phyloP scores from a whole-genome alignment of 176 grass and related monocot species.

The Microstegium vimineum region DNA sequence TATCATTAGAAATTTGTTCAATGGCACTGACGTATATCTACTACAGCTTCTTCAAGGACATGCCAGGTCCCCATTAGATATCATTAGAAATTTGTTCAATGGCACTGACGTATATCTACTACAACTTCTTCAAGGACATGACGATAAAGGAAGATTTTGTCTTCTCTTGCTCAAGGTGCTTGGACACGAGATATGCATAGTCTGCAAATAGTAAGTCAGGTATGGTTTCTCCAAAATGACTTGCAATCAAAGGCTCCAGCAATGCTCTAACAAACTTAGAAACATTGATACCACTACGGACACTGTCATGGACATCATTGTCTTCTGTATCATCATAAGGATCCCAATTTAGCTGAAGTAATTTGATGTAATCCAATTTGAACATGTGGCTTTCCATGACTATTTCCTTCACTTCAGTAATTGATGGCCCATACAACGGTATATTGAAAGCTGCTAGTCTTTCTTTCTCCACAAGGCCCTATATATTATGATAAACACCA shows the following conservation, averaged over 20 bases:
- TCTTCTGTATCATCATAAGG: conserved; percentile 16
- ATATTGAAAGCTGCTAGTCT: conserved; percentile 31
- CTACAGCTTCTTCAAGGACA: conserved; percentile 30
- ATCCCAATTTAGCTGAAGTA: conserved; percentile 34
- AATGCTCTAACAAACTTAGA: not conserved
- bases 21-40: too few relatives aligned
- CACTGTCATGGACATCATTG: not conserved
- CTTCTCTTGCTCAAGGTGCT: conserved; percentile 41
- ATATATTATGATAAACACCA: too few relatives aligned
- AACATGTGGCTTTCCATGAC: conserved; percentile 11
- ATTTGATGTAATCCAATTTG: not conserved
- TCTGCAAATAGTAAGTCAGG: conserved; percentile 34
- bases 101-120: not conserved
- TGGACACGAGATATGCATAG: conserved; percentile 3
- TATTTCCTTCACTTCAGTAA: conserved; percentile 21
- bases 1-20: too few relatives aligned
- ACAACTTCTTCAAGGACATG: conserved; percentile 28
- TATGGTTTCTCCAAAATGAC: conserved; percentile 29
- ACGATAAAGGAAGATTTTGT: conserved; percentile 12
- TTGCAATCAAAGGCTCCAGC: conserved; percentile 16
- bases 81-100: too few relatives aligned
- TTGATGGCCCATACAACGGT: conserved; percentile 35
- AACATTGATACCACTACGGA: not conserved
- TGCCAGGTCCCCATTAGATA: too few relatives aligned
- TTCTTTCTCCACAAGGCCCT: conserved; percentile 36